Base-by-base conservation (phyloP, 2,329 filamentous ascomycete species). In the Trichoderma arundinaceum region DNA sequence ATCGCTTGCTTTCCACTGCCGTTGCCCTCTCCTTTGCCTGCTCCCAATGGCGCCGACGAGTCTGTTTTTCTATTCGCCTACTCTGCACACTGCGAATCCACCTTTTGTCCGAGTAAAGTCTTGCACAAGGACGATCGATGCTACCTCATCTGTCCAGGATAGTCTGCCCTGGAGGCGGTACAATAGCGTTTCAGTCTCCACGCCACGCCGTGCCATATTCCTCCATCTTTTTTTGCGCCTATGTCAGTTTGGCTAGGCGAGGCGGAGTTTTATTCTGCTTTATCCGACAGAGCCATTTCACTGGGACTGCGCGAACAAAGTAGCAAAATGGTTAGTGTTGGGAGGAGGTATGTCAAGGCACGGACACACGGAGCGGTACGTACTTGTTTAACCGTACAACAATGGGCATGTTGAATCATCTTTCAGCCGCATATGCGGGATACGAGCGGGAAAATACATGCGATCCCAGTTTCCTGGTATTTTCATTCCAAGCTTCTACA, bases 391-490 rank as follows among this genome's bases (percentile, higher is more conserved):
- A 28, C 22, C 12, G 39, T 43, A 6, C 3, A 15, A 62, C 22
- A 15, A 44, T 43, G 22, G 35, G 28, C 38, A 53, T n/a, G 49
- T 35, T 54, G 57, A 38, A 60, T 41, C 19, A 46, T 63, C 49
- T 54, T 44, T 63, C 60, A 63, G 60, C 60, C 60, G 60, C 60
- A 63, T 35, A 12, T 28, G 49, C 19, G 60, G 49, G 41, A 63
- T 53, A 46, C 39, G 39, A 39, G 60, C 39, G 60, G 59, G 17
- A 46, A 62, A 54, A 53, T 38, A 46, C 39, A 28, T 38, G 19
- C 19, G 46, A 46, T 44, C 9, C 60, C 60, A 63, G 39, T 17
- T 28, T 22, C 35, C 28, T 46, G 32, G 60, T 38, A 38, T 19
- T 39, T 53, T 38, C 46, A 54, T 10, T 19, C 43, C 17, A 28